Percentiles rank a stretch among this genome's conserved stretches.
phyloP scores from a whole-genome alignment of 2,329 filamentous ascomycete genomes.

The Diaporthe citrichinensis region DNA sequence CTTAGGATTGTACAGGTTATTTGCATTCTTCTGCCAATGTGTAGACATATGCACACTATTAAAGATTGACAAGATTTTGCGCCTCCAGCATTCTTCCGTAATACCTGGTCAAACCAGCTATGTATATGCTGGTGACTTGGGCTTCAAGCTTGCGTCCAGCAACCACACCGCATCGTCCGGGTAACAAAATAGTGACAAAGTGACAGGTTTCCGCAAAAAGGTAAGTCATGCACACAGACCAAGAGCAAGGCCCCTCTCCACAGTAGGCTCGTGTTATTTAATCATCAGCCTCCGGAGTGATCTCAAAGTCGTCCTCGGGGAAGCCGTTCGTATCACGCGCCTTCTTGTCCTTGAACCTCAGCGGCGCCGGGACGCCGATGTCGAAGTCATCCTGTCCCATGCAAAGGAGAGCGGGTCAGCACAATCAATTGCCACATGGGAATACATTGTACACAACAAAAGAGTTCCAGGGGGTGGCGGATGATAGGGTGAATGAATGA shows the following conservation, averaged over 20 bases:
- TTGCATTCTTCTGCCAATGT: constrained; percentile 1
- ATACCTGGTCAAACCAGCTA: not conserved
- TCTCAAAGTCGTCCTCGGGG: constrained; percentile 16
- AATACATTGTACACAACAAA: not conserved
- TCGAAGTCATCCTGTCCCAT: constrained; percentile 7
- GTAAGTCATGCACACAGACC: not conserved
- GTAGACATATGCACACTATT: not conserved
- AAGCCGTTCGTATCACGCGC: not conserved
- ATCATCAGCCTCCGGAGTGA: constrained; percentile 1
- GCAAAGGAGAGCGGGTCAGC: not conserved
- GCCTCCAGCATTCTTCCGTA: not conserved
- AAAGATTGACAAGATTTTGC: not conserved
- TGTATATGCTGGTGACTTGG: not conserved
- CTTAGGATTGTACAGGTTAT: not conserved
- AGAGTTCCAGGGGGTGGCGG: not conserved
- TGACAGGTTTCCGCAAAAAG: not conserved
- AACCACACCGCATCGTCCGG: not conserved
- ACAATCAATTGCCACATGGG: not conserved
- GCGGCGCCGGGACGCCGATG: constrained; percentile 1
- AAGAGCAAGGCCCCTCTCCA: not conserved
- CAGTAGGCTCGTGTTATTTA: not conserved
- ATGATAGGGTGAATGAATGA: not conserved
- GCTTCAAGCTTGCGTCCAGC: too few relatives aligned
- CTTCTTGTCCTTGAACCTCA: constrained; percentile 19
- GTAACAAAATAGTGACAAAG: not conserved